phyloP scores from a whole-genome alignment of 352 stramenopile species.

The Peronospora belbahrii region DNA sequence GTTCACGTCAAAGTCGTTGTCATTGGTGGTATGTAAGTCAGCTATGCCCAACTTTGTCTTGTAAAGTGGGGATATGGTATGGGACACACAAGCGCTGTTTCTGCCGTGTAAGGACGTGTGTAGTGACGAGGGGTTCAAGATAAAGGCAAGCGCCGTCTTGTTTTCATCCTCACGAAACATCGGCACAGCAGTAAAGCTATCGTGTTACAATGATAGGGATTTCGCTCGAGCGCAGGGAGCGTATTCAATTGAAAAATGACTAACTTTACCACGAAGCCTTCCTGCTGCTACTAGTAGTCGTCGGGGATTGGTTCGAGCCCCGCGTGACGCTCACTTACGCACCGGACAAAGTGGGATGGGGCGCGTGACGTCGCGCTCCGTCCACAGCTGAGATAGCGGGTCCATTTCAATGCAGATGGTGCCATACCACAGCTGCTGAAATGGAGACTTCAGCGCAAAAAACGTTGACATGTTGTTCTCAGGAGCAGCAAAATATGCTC shows the following conservation, averaged over 20 bases:
- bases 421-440: conserved; percentile 2
- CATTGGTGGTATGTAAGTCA: conserved; percentile 26
- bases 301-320: conserved; percentile 9
- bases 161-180: conserved; percentile 36
- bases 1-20: conserved; percentile 31
- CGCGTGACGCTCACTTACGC: conserved; percentile 12
- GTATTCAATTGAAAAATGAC: too few relatives aligned
- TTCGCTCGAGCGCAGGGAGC: too few relatives aligned
- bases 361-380: conserved; percentile 3
- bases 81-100: conserved; percentile 21
- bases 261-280: conserved; percentile 1
- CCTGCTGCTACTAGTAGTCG: not conserved
- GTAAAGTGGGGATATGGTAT: conserved; percentile 39
- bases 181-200: not conserved
- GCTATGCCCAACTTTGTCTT: conserved; percentile 29
- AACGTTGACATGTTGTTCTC: not conserved
- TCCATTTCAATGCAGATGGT: conserved; percentile 10
- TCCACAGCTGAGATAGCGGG: not conserved
- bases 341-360: conserved; percentile 16
- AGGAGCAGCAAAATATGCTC: not conserved
- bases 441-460: not conserved
- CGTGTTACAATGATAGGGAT: too few relatives aligned
- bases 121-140: conserved; percentile 50
- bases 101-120: conserved; percentile 7
- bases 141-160: conserved; percentile 63